Conservation (phyloP, 2,329 filamentous ascomycete genomes). For the Eurotiales sp. region DNA sequence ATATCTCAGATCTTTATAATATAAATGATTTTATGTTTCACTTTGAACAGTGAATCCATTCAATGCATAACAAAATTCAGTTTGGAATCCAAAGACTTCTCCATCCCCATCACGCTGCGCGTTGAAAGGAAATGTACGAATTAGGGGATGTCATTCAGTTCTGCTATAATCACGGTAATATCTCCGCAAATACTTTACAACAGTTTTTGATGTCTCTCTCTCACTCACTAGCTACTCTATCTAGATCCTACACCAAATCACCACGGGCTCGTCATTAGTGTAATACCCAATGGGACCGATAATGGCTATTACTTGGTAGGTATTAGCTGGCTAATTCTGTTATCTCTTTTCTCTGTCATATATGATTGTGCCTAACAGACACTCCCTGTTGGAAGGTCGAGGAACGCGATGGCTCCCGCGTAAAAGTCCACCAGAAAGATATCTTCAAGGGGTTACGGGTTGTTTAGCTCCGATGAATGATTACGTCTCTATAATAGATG, state of each 20-base stretch:
- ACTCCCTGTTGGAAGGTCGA: constrained; percentile 6
- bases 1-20: neutral
- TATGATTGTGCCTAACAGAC: too few species aligned
- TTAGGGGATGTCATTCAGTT: constrained; percentile 12
- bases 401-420: constrained; percentile 3
- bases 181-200: too few species aligned
- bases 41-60: neutral
- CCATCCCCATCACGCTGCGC: neutral
- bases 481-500: too few species aligned
- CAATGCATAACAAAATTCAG: too few species aligned
- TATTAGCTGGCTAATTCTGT: too few species aligned
- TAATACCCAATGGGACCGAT: constrained; percentile 4
- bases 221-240: neutral
- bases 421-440: constrained; percentile 12
- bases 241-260: constrained; percentile 5
- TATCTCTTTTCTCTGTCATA: too few species aligned
- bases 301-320: constrained; percentile 12
- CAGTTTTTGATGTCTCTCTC: neutral
- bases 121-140: neutral
- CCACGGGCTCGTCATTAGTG: constrained; percentile 11
- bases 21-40: neutral
- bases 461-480: too few species aligned
- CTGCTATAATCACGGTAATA: constrained; percentile 8
- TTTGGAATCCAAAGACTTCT: too few species aligned
- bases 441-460: constrained; percentile 9